These are phyloP conservation scores for Sporothrix globosa DNA, from an alignment of 2,329 filamentous ascomycete species.

Conservation along the genomic window DNA sequence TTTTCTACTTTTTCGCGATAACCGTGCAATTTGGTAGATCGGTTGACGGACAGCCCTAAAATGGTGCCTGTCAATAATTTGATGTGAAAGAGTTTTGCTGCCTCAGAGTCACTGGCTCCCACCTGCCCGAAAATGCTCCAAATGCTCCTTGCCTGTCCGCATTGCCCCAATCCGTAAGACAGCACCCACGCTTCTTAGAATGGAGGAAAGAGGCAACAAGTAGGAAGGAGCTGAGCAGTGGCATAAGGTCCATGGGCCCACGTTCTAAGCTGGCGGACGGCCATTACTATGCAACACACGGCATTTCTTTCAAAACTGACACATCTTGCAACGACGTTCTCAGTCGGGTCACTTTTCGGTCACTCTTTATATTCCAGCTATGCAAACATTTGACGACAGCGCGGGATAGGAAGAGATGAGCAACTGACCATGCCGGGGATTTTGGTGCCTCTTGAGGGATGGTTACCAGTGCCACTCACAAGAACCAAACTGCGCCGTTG, in stretches of 20 bases:
- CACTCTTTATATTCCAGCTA: no score
- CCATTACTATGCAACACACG: neutral
- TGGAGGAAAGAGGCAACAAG: neutral
- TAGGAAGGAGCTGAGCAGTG: neutral
- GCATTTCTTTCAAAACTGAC: neutral
- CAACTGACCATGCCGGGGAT: no score
- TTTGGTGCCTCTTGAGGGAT: no score
- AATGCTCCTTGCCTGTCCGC: neutral
- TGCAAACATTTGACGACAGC: no score
- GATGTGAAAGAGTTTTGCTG: neutral
- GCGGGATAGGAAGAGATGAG: no score
- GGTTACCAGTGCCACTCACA: no score
- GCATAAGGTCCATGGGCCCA: neutral
- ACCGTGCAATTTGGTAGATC: slow-evolving; percentile 3
- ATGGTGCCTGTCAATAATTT: neutral
- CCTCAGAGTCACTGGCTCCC: neutral
- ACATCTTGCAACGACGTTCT: no score
- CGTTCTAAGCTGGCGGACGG: neutral
- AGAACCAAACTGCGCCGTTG: no score
- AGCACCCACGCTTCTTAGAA: neutral
- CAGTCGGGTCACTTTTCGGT: no score
- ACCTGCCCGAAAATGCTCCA: neutral
- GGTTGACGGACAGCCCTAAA: neutral
- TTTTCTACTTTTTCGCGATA: slow-evolving; percentile 15
- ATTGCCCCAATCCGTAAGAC: neutral